phyloP scores from a whole-genome alignment of 495 filamentous ascomycete genomes.

The Neurospora discreta region DNA sequence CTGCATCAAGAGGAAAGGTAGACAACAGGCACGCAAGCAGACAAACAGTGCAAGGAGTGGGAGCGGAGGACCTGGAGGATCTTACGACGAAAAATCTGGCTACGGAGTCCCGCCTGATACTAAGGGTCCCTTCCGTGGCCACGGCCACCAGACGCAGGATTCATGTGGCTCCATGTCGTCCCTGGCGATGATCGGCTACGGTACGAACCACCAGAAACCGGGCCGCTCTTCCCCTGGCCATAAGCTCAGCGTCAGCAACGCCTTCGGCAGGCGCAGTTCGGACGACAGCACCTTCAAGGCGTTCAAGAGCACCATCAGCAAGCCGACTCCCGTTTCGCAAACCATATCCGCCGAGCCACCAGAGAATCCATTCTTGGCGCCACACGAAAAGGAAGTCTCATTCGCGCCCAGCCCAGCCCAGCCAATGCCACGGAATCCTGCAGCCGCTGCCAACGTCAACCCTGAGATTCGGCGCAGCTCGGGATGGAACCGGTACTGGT shows the following conservation, averaged over 20 bases:
- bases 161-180: slow-evolving; percentile 43
- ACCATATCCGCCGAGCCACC: slow-evolving; percentile 2
- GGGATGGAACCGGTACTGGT: slow-evolving; percentile 53
- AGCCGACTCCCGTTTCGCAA: slow-evolving; percentile 31
- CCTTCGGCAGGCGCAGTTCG: slow-evolving; percentile 30
- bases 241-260: slow-evolving; percentile 39
- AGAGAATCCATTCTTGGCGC: slow-evolving; percentile 13
- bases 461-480: slow-evolving; percentile 39
- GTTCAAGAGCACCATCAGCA: slow-evolving; percentile 43
- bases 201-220: slow-evolving; percentile 29
- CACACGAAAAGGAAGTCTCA: slow-evolving; percentile 31
- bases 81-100: slow-evolving; percentile 39
- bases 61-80: slow-evolving; percentile 39
- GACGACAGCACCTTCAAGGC: slow-evolving; percentile 38
- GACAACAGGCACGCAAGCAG: slow-evolving; percentile 36
- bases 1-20: slow-evolving; percentile 49
- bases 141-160: slow-evolving; percentile 35
- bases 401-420: slow-evolving; percentile 27
- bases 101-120: slow-evolving; percentile 44
- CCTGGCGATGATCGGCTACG: slow-evolving; percentile 45
- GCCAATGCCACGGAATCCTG: slow-evolving; percentile 24
- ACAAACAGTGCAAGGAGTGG: slow-evolving; percentile 37
- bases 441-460: slow-evolving; percentile 9
- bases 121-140: slow-evolving; percentile 34
- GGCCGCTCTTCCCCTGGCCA: slow-evolving; percentile 24